Evolutionary conservation across 371 early-diverging fungal species (phyloP).

Genomic region (Smittium culicis): DNA sequence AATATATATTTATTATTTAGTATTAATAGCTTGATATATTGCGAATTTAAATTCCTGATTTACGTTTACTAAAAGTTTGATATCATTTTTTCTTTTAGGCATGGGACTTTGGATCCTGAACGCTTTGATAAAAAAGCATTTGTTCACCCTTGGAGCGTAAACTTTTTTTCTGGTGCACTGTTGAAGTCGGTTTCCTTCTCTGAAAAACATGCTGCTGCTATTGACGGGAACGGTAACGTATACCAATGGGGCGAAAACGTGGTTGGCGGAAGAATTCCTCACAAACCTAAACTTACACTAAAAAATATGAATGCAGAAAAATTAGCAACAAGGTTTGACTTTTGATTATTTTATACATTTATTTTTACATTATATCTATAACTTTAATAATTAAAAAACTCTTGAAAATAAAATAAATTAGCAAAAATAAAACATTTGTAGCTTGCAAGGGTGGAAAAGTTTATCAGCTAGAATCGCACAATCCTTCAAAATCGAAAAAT

Average conservation of each 20-base stretch:
- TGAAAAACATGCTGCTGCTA: slow-evolving; percentile 22
- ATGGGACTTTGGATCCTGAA: slow-evolving; percentile 24
- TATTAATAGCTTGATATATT: too few relatives aligned
- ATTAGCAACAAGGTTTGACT: slow-evolving; percentile 17
- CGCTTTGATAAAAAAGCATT: neutral
- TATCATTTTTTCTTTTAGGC: neutral
- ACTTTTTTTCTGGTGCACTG: slow-evolving; percentile 18
- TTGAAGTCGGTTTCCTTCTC: slow-evolving; percentile 22
- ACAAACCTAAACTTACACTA: slow-evolving; percentile 17
- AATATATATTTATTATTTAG: neutral
- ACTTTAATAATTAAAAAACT: neutral
- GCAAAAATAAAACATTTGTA: neutral
- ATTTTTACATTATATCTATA: neutral
- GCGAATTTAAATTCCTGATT: too few relatives aligned
- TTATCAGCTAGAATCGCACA: neutral
- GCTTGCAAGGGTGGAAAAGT: neutral
- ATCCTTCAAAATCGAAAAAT: neutral
- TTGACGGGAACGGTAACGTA: slow-evolving; percentile 20
- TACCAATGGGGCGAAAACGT: slow-evolving; percentile 30
- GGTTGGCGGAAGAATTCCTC: slow-evolving; percentile 14
- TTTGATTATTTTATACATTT: neutral
- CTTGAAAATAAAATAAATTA: slow-evolving; percentile 8
- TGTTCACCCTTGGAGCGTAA: neutral
- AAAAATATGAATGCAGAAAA: slow-evolving; percentile 13
- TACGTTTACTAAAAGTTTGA: neutral